Base-by-base conservation (phyloP, 305 asterid species). In the Solanum hybrid region DNA sequence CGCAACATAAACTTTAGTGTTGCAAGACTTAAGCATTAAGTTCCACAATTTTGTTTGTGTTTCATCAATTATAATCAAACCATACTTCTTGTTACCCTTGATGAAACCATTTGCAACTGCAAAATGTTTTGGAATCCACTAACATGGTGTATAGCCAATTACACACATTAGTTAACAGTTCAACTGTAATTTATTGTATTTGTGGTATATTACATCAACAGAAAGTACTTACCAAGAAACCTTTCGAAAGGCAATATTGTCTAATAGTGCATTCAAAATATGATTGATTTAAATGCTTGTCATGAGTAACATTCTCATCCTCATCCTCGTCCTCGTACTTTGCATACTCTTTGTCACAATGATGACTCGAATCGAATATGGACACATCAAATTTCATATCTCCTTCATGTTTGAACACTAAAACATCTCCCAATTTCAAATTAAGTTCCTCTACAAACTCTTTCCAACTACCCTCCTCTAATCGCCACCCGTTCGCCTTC, bases 341-440 rank as follows among this genome's bases (percentile, higher is more conserved):
- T 11, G 7, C 29, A 81, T 51, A 73, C 27, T 76, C 37, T 86
- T 26, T 75, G 5, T 71, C 34, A 34, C 91, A 90, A 2, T 66
- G 85, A 2, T 78, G 87, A 86, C 80, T 88, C 4, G 64, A 82
- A n/a, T 86, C 81, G 13, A 79, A 86, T 22, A 90, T 34, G 27
- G 6, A 7, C 2, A 80, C 92, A 4, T 86, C 87, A 79, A 90
- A 90, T 81, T 78, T 72, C 90, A 66, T 90, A 10, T 88, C 3
- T 85, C 89, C 81, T 86, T 89, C 88, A 78, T 40, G 35, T 40
- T 32, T 80, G 24, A 80, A 80, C 8, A 26, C 14, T 10, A 80
- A 80, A 3, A 80, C 72, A 56, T 86, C 86, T 12, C 88, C 91
- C 12, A 73, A 69, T 4, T 89, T 35, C 84, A 90, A 31, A 69